These are phyloP conservation scores for Schizophyllum commune DNA, from an alignment of 1,284 basidiomycete genomes.

Conservation along the genomic window DNA sequence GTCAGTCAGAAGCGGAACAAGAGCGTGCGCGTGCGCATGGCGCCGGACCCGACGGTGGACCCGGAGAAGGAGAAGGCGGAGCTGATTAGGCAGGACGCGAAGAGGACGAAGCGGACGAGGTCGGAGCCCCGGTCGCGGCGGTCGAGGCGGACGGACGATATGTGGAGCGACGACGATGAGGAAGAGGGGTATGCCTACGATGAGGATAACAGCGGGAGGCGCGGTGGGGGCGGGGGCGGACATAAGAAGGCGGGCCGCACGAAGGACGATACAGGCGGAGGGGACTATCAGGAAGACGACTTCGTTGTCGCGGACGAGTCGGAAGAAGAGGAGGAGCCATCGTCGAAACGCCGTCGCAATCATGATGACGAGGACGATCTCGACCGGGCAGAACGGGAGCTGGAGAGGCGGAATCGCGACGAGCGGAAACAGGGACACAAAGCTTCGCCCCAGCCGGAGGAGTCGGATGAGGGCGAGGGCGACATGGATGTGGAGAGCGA, in stretches of 20 bases:
- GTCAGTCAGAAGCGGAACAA: conserved; percentile 81
- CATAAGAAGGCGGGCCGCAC: conserved; percentile 35
- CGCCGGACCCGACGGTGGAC: conserved; percentile 63
- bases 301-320: conserved; percentile 72
- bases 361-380: conserved; percentile 37
- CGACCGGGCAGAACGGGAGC: conserved; percentile 60
- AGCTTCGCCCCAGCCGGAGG: conserved; percentile 9
- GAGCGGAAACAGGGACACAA: conserved; percentile 12
- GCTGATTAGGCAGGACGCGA: conserved; percentile 53
- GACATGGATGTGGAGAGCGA: conserved; percentile 4
- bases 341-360: conserved; percentile 28
- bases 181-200: conserved; percentile 47
- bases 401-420: conserved; percentile 41
- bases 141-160: conserved; percentile 41
- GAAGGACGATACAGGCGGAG: conserved; percentile 27
- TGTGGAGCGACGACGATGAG: conserved; percentile 58
- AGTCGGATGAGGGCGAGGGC: conserved; percentile 22
- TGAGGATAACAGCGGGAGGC: conserved; percentile 36
- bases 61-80: conserved; percentile 70
- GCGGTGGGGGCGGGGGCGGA: conserved; percentile 27
- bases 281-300: conserved; percentile 76
- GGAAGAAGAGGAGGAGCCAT: conserved; percentile 23
- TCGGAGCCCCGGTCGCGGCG: conserved; percentile 22
- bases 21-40: conserved; percentile 69
- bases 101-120: conserved; percentile 48